Evolutionary conservation across 2,329 filamentous ascomycete species (phyloP).

Genomic region (Fusarium sublunatum): DNA sequence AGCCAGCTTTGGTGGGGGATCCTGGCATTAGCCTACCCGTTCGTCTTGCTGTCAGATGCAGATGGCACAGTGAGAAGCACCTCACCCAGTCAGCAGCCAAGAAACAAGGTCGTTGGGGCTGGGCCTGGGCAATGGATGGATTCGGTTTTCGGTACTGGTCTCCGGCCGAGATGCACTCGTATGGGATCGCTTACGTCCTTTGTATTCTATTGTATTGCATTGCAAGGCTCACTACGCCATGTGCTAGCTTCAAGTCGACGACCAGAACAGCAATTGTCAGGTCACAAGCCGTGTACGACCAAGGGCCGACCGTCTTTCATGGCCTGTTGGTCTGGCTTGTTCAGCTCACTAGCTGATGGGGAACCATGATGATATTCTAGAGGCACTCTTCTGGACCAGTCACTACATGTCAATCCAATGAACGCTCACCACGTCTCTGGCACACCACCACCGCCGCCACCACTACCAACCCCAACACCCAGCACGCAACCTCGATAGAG

Average conservation of each 20-base stretch:
- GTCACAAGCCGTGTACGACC: conserved; percentile 33
- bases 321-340: conserved; percentile 15
- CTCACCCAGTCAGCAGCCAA: conserved; percentile 15
- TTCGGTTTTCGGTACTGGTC: conserved; percentile 34
- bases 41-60: conserved; percentile 46
- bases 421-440: conserved; percentile 52
- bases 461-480: conserved; percentile 37
- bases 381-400: conserved; percentile 34
- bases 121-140: conserved; percentile 6
- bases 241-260: conserved; percentile 12
- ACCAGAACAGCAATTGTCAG: conserved; percentile 16
- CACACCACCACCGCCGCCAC: conserved; percentile 48
- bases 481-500: conserved; percentile 35
- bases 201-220: background rate
- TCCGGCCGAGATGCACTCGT: conserved; percentile 28
- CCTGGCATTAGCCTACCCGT: conserved; percentile 53
- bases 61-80: conserved; percentile 39
- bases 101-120: conserved; percentile 20
- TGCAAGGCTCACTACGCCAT: conserved; percentile 9
- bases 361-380: conserved; percentile 30
- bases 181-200: conserved; percentile 22
- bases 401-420: conserved; percentile 48
- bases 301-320: conserved; percentile 27
- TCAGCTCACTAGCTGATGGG: conserved; percentile 15
- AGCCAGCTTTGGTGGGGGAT: conserved; percentile 41